Conservation (phyloP, 805 yeast species). For the Lipomyces yamadae region DNA sequence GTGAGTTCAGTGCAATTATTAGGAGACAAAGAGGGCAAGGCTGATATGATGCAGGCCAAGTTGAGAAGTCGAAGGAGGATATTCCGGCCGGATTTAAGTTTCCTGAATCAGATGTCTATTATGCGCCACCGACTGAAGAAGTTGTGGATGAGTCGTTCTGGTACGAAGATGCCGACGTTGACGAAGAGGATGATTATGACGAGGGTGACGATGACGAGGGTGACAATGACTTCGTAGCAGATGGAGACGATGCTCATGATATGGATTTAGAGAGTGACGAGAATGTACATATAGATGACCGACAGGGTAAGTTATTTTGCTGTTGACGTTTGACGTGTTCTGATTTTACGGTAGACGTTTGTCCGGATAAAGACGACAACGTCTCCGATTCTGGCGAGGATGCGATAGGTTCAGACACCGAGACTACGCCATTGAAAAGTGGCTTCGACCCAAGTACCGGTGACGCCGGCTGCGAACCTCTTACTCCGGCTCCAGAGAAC, state of each 20-base stretch:
- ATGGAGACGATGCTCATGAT: slow-evolving; percentile 34
- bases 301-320: background rate
- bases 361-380: background rate
- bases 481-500: background rate
- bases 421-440: background rate
- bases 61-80: slow-evolving; percentile 77
- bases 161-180: slow-evolving; percentile 54
- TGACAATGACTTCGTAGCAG: background rate
- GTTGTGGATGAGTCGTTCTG: slow-evolving; percentile 81
- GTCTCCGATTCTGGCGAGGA: background rate
- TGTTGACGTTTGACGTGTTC: background rate
- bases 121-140: slow-evolving; percentile 48
- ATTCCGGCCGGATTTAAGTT: slow-evolving; percentile 85
- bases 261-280: slow-evolving; percentile 16
- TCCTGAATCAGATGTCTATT: slow-evolving; percentile 67
- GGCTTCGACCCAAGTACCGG: background rate
- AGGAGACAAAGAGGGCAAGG: background rate
- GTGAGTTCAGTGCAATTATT: slow-evolving; percentile 2
- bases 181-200: slow-evolving; percentile 59
- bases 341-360: background rate
- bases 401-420: background rate
- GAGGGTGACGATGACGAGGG: slow-evolving; percentile 54
- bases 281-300: slow-evolving; percentile 2
- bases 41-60: slow-evolving; percentile 15
- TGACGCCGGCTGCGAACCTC: background rate